These are phyloP conservation scores for Perilla frutescens DNA, from an alignment of 257 asterid species.

Conservation along the genomic window DNA sequence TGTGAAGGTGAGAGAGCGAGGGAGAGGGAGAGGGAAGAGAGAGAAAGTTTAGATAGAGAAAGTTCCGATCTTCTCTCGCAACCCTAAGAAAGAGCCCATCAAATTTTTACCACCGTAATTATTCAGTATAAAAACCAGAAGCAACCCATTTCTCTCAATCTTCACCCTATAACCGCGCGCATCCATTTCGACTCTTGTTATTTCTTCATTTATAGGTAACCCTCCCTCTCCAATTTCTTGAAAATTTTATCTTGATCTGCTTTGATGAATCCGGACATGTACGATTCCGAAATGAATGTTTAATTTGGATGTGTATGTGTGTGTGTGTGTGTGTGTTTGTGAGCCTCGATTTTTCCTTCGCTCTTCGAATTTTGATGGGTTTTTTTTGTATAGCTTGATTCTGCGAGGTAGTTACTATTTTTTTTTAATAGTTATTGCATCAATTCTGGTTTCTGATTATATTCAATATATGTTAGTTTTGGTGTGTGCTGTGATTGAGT, in stretches of 20 bases:
- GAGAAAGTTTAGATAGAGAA: constrained; percentile 20
- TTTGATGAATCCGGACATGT: not conserved
- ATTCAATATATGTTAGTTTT: not conserved
- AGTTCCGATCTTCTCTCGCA: constrained; percentile 41
- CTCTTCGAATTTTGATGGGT: not conserved
- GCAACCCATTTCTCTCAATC: not conserved
- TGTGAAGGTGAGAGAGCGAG: constrained; percentile 17
- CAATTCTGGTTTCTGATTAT: too few relatives aligned
- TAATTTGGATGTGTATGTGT: not conserved
- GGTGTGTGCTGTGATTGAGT: not conserved
- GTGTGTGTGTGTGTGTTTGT: not conserved
- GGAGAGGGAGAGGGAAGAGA: not conserved
- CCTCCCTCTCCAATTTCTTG: constrained; percentile 2
- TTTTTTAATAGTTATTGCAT: not conserved
- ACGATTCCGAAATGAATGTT: not conserved
- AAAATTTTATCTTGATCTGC: not conserved
- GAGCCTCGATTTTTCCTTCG: not conserved
- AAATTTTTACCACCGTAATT: not conserved
- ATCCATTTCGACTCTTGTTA: constrained; percentile 22
- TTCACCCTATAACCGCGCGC: constrained; percentile 24
- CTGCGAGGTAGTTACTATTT: constrained; percentile 20
- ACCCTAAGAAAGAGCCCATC: constrained; percentile 31
- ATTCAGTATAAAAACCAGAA: not conserved
- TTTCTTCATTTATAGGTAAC: constrained; percentile 40
- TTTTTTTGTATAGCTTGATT: constrained; percentile 2